phyloP scores from a whole-genome alignment of 306 rosid genomes.

The Corylus avellana region DNA sequence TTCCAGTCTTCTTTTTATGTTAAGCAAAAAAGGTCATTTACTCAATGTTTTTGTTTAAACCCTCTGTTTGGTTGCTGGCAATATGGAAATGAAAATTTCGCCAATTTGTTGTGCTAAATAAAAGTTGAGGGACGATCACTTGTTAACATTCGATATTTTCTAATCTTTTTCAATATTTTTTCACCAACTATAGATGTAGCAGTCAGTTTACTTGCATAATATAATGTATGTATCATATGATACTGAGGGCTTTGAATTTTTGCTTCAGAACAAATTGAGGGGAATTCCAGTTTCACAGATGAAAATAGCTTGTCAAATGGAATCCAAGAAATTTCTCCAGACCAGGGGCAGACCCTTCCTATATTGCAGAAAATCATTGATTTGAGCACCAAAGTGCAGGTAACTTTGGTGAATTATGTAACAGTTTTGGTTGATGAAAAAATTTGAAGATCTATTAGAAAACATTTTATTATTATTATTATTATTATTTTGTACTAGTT shows the following conservation, averaged over 20 bases:
- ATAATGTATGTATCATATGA: background rate
- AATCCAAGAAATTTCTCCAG: slow-evolving; percentile 54
- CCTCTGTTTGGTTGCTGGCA: background rate
- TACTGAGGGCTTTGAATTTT: slow-evolving; percentile 27
- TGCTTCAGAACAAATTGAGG: slow-evolving; percentile 33
- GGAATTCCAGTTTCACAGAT: slow-evolving; percentile 42
- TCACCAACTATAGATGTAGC: background rate
- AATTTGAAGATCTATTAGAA: background rate
- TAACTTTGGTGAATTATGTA: slow-evolving; percentile 15
- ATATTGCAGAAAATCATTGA: slow-evolving; percentile 67
- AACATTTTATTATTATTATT: background rate
- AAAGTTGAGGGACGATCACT: background rate
- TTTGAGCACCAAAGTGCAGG: slow-evolving; percentile 69
- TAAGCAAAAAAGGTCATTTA: background rate
- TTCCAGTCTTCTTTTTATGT: background rate
- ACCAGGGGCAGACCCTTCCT: slow-evolving; percentile 71
- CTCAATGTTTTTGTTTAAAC: background rate
- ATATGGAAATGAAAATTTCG: background rate
- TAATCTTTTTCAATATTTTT: background rate
- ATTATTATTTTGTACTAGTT: background rate
- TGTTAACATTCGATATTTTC: background rate
- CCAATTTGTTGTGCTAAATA: background rate
- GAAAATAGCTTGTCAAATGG: slow-evolving; percentile 49
- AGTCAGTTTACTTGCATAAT: background rate
- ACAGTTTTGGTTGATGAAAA: background rate